Percentiles rank a stretch among this genome's conserved stretches.
phyloP scores from a whole-genome alignment of 257 asterid species.

The Cruciata laevipes region DNA sequence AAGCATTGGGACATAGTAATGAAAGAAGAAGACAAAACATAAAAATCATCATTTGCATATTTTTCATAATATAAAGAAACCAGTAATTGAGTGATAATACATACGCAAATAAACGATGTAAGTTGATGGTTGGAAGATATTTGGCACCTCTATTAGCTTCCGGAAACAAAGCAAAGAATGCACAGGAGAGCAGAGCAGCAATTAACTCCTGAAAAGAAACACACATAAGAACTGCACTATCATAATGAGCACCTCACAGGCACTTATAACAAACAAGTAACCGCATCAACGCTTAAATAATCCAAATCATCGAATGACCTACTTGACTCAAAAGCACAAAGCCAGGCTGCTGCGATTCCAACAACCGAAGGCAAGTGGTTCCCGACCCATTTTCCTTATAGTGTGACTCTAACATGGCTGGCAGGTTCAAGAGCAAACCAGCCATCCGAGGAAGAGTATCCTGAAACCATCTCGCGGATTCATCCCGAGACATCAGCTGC shows the following conservation, averaged over 20 bases:
- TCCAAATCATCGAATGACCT: neutral
- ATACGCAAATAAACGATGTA: conserved; percentile 71
- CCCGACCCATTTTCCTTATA: conserved; percentile 42
- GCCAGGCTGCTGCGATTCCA: conserved; percentile 70
- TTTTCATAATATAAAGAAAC: conserved; percentile 1
- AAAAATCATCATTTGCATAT: neutral
- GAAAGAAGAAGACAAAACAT: neutral
- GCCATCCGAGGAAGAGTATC: conserved; percentile 67
- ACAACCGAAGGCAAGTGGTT: conserved; percentile 49
- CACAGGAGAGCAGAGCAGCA: conserved; percentile 77
- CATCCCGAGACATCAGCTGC: conserved; percentile 56
- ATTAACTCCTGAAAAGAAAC: conserved; percentile 62
- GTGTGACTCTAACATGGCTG: conserved; percentile 60
- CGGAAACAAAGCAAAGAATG: conserved; percentile 86
- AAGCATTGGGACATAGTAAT: neutral
- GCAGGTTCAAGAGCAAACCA: conserved; percentile 55
- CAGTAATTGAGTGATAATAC: conserved; percentile 20
- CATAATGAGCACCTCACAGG: neutral
- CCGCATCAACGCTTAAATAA: neutral
- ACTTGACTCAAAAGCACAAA: conserved; percentile 76
- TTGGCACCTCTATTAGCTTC: conserved; percentile 55
- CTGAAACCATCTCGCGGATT: conserved; percentile 54
- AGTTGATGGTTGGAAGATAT: conserved; percentile 73
- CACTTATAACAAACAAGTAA: neutral
- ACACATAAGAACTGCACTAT: neutral